phyloP scores from a whole-genome alignment of 2,329 filamentous ascomycete species.

The Tolypocladium paradoxum region DNA sequence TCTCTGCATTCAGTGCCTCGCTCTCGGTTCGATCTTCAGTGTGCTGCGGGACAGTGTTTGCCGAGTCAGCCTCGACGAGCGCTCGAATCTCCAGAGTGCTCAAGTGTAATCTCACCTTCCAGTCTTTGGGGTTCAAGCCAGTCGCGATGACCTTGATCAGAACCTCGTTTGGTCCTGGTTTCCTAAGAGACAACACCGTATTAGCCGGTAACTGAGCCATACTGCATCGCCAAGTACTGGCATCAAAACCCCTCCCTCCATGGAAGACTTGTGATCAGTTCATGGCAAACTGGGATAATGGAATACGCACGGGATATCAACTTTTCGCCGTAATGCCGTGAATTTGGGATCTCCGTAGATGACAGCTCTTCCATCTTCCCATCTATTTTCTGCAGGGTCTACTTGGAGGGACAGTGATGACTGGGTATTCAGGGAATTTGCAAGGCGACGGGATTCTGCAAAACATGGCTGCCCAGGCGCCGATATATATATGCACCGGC shows the following conservation, averaged over 20 bases:
- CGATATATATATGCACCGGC: too few species aligned
- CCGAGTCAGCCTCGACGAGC: too few species aligned
- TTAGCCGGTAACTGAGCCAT: background rate
- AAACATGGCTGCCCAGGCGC: too few species aligned
- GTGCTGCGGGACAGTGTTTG: background rate
- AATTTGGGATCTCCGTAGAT: background rate
- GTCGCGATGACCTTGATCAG: background rate
- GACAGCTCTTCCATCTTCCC: background rate
- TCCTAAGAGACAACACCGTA: background rate
- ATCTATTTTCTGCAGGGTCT: background rate
- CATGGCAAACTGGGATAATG: background rate
- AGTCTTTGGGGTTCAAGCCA: background rate
- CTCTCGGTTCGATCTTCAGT: background rate
- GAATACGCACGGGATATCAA: background rate
- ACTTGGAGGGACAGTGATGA: background rate
- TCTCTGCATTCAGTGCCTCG: background rate
- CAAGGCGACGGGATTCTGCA: too few species aligned
- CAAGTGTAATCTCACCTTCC: background rate
- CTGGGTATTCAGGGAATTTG: too few species aligned
- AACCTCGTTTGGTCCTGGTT: background rate
- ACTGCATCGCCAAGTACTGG: background rate
- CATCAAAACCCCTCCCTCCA: background rate
- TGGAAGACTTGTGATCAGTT: background rate
- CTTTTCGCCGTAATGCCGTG: background rate
- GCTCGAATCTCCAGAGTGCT: too few species aligned